Base-by-base conservation (phyloP, 179 eudicot species). In the Amaranthus tricolor region DNA sequence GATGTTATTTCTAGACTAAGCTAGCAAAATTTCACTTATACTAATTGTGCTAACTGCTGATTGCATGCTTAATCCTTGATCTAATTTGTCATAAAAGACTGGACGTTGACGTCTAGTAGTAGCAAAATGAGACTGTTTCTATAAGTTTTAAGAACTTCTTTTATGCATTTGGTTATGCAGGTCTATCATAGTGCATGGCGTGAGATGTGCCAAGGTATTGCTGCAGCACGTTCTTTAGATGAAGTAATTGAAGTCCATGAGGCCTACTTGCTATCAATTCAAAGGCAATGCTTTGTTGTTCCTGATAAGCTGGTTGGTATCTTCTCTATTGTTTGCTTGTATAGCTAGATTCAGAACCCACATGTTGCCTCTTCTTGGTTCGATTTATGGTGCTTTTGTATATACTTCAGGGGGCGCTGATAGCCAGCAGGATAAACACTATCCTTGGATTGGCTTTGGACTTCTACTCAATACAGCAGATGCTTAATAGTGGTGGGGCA, bases 131-230 rank as follows among this genome's bases (percentile, higher is more conserved):
- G 16, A 5, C 43, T 13, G 47, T 21, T 70, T 66, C 45, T 17
- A 2, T 16, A 62, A 56, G 9, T 31, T 79, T 64, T 50, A 20
- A 57, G 20, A 7, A 48, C 45, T 56, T 48, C 43, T 73, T 53
- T 15, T 61, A 60, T 62, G 55, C 47, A 14, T 60, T 74, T 66
- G 66, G 51, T 53, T 58, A 64, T 70, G 64, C 83, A 95, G 99
- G 99, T 95, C 48, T 93, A 92, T 83, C 97, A 93, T 78, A 92
- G 94, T 77, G 97, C 99, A 64, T 95, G 99, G 99, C 86, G 90
- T 75, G 97, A 95, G 76, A 85, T 95, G 66, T 93, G 97, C 79
- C 88, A 90, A 78, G 95, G 95, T 71, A 86, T 95, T 93, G 86
- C 90, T 20, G 74, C 91, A 61, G 97, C 99, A 79, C 86, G 86